These are phyloP conservation scores for Mortierella sp. DNA, from an alignment of 371 early-diverging fungal species.

Conservation along the genomic window DNA sequence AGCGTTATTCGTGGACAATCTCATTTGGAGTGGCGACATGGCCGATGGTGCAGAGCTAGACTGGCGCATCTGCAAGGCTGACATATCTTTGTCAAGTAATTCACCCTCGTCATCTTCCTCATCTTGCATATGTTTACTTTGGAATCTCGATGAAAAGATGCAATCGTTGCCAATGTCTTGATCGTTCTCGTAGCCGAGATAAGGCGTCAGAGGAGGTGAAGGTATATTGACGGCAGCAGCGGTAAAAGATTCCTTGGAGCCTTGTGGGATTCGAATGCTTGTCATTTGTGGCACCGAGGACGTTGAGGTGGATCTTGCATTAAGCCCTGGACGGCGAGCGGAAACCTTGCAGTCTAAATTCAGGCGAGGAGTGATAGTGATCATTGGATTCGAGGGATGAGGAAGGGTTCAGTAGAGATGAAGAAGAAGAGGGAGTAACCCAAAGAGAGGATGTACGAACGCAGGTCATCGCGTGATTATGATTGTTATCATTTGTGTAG, in stretches of 20 bases:
- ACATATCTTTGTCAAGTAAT: background rate
- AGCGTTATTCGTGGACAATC: background rate
- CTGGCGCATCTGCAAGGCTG: slow-evolving; percentile 3
- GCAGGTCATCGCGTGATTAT: slow-evolving; percentile 4
- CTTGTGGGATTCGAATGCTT: background rate
- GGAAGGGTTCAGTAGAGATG: background rate
- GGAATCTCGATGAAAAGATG: slow-evolving; percentile 32
- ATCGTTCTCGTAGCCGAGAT: background rate
- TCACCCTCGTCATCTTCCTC: background rate
- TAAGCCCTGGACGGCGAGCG: slow-evolving; percentile 6
- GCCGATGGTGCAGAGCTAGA: slow-evolving; percentile 41
- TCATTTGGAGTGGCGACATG: slow-evolving; percentile 30
- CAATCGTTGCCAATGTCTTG: background rate
- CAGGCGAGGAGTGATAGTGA: background rate
- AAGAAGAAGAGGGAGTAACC: slow-evolving; percentile 6
- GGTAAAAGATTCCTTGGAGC: background rate
- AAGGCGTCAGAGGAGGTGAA: slow-evolving; percentile 42
- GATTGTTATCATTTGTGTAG: too few relatives aligned
- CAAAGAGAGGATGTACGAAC: slow-evolving; percentile 19
- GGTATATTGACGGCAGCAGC: slow-evolving; percentile 38
- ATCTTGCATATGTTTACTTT: background rate
- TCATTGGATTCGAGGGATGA: background rate
- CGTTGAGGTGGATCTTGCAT: slow-evolving; percentile 24
- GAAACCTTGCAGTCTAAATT: slow-evolving; percentile 19
- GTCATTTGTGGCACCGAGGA: slow-evolving; percentile 21